phyloP scores from a whole-genome alignment of 2,329 filamentous ascomycete species.

The Claviceps monticola region DNA sequence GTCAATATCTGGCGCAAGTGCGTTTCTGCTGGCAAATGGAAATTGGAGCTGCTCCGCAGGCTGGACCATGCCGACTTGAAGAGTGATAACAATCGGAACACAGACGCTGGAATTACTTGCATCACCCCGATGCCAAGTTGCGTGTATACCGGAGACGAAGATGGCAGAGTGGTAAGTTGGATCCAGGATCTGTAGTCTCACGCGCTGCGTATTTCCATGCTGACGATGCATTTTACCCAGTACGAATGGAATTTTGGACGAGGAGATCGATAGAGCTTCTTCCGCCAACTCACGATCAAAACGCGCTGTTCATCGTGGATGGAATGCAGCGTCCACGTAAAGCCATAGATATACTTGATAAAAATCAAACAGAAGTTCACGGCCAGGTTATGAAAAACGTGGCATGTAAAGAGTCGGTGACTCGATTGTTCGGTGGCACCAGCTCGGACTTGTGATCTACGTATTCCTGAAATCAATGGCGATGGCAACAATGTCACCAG shows the following conservation, averaged over 20 bases:
- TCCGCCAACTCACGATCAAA: constrained; percentile 3
- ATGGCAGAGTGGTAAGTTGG: constrained; percentile 61
- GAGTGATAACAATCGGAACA: constrained; percentile 43
- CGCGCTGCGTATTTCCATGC: constrained; percentile 1
- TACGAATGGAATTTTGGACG: constrained; percentile 51
- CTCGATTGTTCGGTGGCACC: too few relatives aligned
- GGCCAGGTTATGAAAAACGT: not conserved
- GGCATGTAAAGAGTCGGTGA: not conserved
- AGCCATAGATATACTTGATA: not conserved
- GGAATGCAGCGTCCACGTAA: not conserved
- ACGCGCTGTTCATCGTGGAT: not conserved
- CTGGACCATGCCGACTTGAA: constrained; percentile 65
- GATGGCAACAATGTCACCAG: not conserved
- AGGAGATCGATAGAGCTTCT: constrained; percentile 37
- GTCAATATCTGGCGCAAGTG: constrained; percentile 64
- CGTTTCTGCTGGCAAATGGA: constrained; percentile 48
- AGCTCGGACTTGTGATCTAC: too few relatives aligned
- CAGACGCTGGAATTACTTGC: constrained; percentile 64
- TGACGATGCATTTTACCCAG: constrained; percentile 19
- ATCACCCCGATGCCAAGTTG: constrained; percentile 70
- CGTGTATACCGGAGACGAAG: constrained; percentile 90
- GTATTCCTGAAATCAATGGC: not conserved
- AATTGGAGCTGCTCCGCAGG: constrained; percentile 63
- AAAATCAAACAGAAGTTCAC: not conserved
- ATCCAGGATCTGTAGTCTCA: not conserved